These are phyloP conservation scores for Salix arbutifolia DNA, from an alignment of 345 rosid species.

Conservation along the genomic window DNA sequence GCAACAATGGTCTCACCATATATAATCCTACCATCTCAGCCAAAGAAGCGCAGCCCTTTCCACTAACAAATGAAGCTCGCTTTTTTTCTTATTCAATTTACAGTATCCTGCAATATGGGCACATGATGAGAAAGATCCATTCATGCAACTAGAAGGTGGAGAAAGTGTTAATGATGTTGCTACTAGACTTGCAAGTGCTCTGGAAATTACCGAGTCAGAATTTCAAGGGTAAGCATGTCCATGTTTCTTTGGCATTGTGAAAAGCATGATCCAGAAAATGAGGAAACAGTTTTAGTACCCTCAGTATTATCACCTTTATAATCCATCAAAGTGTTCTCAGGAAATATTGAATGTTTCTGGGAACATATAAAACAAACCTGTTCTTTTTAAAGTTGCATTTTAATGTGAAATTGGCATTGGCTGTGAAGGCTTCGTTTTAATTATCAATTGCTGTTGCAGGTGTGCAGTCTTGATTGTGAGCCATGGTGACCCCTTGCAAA, in stretches of 20 bases:
- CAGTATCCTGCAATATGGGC: constrained; percentile 86
- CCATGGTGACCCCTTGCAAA: constrained; percentile 96
- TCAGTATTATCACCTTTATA: neutral
- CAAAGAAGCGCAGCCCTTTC: neutral
- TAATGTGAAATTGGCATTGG: neutral
- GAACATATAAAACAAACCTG: too few relatives aligned
- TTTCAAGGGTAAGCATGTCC: constrained; percentile 52
- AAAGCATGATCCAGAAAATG: neutral
- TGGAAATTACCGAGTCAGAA: constrained; percentile 56
- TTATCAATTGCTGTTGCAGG: constrained; percentile 24
- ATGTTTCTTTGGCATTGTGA: constrained; percentile 5
- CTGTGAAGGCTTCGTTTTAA: neutral
- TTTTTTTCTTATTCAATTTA: constrained; percentile 1
- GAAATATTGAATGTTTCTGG: neutral
- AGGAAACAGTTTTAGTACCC: neutral
- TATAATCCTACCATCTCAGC: neutral
- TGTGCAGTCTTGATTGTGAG: constrained; percentile 67
- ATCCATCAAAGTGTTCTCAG: neutral
- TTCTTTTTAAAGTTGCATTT: too few relatives aligned
- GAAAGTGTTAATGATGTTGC: constrained; percentile 86
- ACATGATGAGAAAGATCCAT: constrained; percentile 81
- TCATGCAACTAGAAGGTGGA: constrained; percentile 64
- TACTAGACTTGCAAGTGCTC: constrained; percentile 58
- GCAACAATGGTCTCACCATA: neutral
- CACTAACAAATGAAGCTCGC: neutral